Evolutionary conservation across 73 alveolate species (phyloP).

Genomic region (Stentor roeselii): DNA sequence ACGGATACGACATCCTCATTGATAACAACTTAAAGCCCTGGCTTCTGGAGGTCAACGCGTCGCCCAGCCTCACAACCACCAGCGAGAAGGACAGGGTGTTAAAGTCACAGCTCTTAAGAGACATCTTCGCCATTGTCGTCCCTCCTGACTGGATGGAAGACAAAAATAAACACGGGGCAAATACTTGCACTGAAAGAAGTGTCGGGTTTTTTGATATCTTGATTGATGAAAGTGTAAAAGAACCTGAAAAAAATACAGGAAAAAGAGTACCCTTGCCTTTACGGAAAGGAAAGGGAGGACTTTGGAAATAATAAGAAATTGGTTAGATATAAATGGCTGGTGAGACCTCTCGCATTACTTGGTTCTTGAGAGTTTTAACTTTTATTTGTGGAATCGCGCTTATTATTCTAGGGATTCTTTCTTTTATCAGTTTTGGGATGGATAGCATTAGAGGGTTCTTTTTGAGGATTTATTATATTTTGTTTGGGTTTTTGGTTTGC

Average conservation of each 20-base stretch:
- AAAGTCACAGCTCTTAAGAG: slow-evolving; percentile 83
- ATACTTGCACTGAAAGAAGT: slow-evolving; percentile 66
- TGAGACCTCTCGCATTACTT: not conserved
- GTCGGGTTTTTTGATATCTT: slow-evolving; percentile 75
- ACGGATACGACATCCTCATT: slow-evolving; percentile 97
- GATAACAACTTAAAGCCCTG: slow-evolving; percentile 89
- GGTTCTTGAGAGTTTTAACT: not conserved
- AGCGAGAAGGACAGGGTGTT: slow-evolving; percentile 82
- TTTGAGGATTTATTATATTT: not conserved
- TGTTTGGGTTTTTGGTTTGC: not conserved
- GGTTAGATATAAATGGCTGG: not conserved
- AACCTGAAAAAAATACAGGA: slow-evolving; percentile 9
- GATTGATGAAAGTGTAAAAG: slow-evolving; percentile 62
- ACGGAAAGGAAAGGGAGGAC: not conserved
- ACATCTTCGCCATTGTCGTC: slow-evolving; percentile 88
- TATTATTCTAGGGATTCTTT: not conserved
- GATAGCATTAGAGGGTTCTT: not conserved
- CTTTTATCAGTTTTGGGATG: not conserved
- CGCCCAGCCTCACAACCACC: slow-evolving; percentile 88
- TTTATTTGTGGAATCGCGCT: not conserved
- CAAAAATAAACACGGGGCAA: slow-evolving; percentile 80
- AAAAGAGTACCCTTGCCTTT: not conserved
- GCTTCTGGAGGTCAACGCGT: slow-evolving; percentile 95
- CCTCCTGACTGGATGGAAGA: slow-evolving; percentile 96
- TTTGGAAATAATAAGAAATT: slow-evolving; percentile 14